Evolutionary conservation across 2,329 filamentous ascomycete genomes (phyloP), one percentile per base, ranked within the genome.

Genomic region (Diaporthe capsici): DNA sequence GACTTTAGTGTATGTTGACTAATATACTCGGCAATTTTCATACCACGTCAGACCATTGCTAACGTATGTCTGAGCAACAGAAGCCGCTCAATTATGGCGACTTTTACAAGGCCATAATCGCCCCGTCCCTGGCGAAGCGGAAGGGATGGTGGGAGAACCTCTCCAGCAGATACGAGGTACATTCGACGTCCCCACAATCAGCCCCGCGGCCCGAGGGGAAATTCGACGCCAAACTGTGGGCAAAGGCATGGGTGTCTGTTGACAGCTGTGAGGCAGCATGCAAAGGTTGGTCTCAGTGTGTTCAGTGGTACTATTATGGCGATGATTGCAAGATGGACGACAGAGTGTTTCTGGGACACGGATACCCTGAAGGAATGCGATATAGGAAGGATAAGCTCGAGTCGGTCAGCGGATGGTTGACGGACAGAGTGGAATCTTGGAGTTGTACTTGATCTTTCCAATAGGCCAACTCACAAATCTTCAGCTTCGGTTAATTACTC

Each of bases 231-330:
- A 74, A 77, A 15, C 28, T 71, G 20, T 81, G 80, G 80, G 70
- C 71, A 17, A 77, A 76, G 61, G 79, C 79, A 20, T 81, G 80
- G 80, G 31, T 76, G 60, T 81, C 80, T 3, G 76, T 79, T 15
- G 79, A 80, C 57, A 63, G 73, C 7, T 81, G 80, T 55, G 79
- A 81, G 61, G 77, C 78, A 2, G 80, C 80, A 25, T 81, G 80
- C 44, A 68, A 72, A 22, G 65, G 78, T 2, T 81, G 80, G 80
- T 70, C 78, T 5, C 75, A 79, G 12, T 81, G 80, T 49, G 79
- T 81, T 22, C 80, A 81, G 73, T 81, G 80, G 80, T 78, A 76
- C 39, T 81, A 79, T 76, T 80, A 81, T 22, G 79, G 80, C n/a
- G 80, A 81, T 67, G 77, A 78, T 37, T 80, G 79, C 58, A 80